Percentiles rank a stretch among this genome's conserved stretches.
These are phyloP conservation scores for Aspergillus funiculosus DNA, from an alignment of 495 filamentous ascomycete genomes.

Conservation along the genomic window DNA sequence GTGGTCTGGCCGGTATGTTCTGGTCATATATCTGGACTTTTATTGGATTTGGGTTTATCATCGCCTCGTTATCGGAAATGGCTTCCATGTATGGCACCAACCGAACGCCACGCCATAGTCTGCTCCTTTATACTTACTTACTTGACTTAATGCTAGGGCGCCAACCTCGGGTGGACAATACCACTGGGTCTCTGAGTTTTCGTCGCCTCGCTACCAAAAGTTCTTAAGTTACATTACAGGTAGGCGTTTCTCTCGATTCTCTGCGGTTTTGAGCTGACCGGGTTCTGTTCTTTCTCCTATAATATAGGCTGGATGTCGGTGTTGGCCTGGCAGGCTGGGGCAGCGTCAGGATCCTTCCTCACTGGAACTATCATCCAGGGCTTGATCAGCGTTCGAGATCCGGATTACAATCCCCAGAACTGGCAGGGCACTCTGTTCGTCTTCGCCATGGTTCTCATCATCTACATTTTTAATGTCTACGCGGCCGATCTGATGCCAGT, in stretches of 20 bases:
- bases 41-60: constrained; percentile 18
- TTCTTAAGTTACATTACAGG: constrained; percentile 38
- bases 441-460: constrained; percentile 31
- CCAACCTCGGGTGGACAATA: constrained; percentile 42
- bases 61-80: constrained; percentile 27
- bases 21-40: constrained; percentile 18
- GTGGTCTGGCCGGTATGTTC: constrained; percentile 16
- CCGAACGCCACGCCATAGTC: neutral
- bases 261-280: neutral
- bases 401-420: constrained; percentile 23
- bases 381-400: constrained; percentile 33
- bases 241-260: neutral
- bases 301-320: constrained; percentile 35
- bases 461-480: constrained; percentile 36
- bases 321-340: constrained; percentile 37
- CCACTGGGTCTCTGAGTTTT: constrained; percentile 21
- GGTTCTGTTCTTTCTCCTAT: neutral
- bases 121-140: neutral
- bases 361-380: constrained; percentile 39
- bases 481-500: constrained; percentile 37
- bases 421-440: constrained; percentile 46
- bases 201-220: constrained; percentile 33
- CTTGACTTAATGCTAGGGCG: constrained; percentile 24
- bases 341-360: constrained; percentile 27
- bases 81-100: constrained; percentile 23